Evolutionary conservation across 73 alveolate species (phyloP), one percentile per base, ranked within the genome.

Genomic region (Paramecium tetraurelia): DNA sequence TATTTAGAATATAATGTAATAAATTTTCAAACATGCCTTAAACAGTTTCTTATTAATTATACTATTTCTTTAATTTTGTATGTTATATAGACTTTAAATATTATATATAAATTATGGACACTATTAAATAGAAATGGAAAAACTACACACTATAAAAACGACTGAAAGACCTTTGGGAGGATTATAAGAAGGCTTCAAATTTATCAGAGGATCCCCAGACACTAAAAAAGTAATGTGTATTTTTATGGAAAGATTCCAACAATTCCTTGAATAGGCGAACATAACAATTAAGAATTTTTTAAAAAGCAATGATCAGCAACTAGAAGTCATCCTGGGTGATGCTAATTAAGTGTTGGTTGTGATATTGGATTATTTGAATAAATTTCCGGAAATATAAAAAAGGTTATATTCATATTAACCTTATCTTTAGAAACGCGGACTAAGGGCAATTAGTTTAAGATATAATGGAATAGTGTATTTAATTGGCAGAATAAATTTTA

Each of bases 91-190:
- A 53, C 59, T 53, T 16, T 53, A 53, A 18, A 53, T 40, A 53
- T 53, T 53, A 53, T 72, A 31, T 29, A 72, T 35, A 35, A 72
- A 35, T 72, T 80, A 80, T 80, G 90, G 90, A 80, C 75, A 31
- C 90, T 20, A 80, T 80, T 43, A 80, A 80, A 35, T 43, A 80
- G 46, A 80, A 80, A 48, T 80, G 90, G 90, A 80, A 46, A 80
- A 80, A 80, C 44, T 46, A 80, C 21, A 48, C 90, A 9, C 5
- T 48, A 22, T 48, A 80, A 46, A 80, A 80, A 35, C 44, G 75
- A 80, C 90, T 80, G 27, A 40, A 80, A 48, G 70, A 80, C 6
- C 75, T 80, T 7, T 80, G 90, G 90, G 72, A 46, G 8, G 90
- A 80, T 20, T 80, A 80, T 24, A 80, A 41, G 76, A 80, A 80